Evolutionary conservation across 257 asterid species (phyloP).

Genomic region (Nicotiana undulata): DNA sequence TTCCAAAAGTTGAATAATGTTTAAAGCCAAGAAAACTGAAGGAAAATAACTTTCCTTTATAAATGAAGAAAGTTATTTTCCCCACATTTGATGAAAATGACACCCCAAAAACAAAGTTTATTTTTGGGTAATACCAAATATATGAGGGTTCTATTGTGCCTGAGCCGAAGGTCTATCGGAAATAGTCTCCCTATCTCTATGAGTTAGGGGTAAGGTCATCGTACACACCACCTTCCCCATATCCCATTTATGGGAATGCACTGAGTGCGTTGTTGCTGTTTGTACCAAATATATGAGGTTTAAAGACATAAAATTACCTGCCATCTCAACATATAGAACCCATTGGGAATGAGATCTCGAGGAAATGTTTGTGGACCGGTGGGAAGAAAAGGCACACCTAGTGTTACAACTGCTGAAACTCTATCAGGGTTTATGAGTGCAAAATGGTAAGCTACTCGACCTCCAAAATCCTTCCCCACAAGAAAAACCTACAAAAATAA

Average conservation of each 20-base stretch:
- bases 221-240: too few species aligned
- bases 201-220: too few species aligned
- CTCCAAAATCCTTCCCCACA: constrained; percentile 76
- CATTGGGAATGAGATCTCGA: constrained; percentile 43
- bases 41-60: background rate
- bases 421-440: constrained; percentile 50
- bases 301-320: constrained; percentile 24
- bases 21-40: background rate
- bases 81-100: background rate
- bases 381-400: constrained; percentile 54
- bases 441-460: constrained; percentile 31
- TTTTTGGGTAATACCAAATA: too few species aligned
- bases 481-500: constrained; percentile 49
- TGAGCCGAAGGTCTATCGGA: too few species aligned
- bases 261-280: too few species aligned
- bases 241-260: too few species aligned
- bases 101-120: too few species aligned
- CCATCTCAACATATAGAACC: constrained; percentile 72
- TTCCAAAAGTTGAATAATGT: background rate
- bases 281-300: background rate
- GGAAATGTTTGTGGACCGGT: constrained; percentile 22
- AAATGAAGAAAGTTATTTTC: too few species aligned
- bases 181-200: too few species aligned
- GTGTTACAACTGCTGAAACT: constrained; percentile 44
- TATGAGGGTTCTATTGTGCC: too few species aligned